These are phyloP conservation scores for Nicotiana sylvestris DNA, from an alignment of 257 asterid species.

Conservation along the genomic window DNA sequence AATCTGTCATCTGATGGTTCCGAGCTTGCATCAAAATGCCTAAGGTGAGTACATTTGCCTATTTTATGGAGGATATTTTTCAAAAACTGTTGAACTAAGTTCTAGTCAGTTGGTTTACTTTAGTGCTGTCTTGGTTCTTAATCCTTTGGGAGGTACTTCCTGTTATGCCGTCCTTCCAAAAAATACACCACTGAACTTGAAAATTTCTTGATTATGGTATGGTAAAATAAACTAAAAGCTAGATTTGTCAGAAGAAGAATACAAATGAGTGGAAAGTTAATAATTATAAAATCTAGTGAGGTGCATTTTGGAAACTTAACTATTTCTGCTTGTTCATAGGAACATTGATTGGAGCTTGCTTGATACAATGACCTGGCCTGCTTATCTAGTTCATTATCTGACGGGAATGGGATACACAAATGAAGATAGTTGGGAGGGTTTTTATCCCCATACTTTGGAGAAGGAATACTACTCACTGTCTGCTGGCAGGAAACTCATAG, in stretches of 20 bases:
- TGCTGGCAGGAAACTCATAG: slow-evolving; percentile 54
- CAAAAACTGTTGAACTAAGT: background rate
- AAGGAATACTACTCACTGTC: slow-evolving; percentile 65
- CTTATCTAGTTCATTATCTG: slow-evolving; percentile 59
- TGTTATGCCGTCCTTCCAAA: background rate
- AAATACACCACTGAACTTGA: background rate
- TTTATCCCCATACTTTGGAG: slow-evolving; percentile 59
- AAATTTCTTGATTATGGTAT: background rate
- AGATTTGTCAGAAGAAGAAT: background rate
- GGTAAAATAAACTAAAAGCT: background rate
- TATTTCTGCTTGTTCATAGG: slow-evolving; percentile 31
- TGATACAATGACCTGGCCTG: slow-evolving; percentile 81
- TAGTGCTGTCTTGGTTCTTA: background rate
- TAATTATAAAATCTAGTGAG: background rate
- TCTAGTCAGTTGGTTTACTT: background rate
- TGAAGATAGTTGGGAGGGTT: slow-evolving; percentile 59
- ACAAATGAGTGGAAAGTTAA: background rate
- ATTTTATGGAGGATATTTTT: background rate
- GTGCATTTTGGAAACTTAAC: background rate
- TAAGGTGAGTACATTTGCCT: slow-evolving; percentile 40
- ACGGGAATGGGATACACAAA: slow-evolving; percentile 46
- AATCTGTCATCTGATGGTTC: slow-evolving; percentile 60
- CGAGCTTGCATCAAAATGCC: slow-evolving; percentile 58
- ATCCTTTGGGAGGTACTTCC: background rate
- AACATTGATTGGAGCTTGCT: slow-evolving; percentile 82